Evolutionary conservation across 495 filamentous ascomycete genomes (phyloP).

Genomic region (Penicillium desertorum): DNA sequence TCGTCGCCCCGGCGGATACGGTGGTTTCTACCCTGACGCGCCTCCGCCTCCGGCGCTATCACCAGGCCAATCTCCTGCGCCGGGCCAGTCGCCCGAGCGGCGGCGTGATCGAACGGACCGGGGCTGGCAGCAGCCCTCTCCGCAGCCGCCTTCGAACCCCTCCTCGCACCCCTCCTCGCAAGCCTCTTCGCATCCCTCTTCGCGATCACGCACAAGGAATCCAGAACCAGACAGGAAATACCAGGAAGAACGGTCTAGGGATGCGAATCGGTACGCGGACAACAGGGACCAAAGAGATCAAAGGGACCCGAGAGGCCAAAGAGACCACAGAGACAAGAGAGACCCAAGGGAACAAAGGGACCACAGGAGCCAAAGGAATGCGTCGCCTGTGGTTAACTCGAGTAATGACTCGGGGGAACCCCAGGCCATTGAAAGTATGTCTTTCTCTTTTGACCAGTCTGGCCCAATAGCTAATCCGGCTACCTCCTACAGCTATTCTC

Average conservation of each 20-base stretch:
- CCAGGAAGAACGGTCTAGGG: slow-evolving; percentile 31
- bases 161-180: slow-evolving; percentile 20
- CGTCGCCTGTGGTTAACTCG: slow-evolving; percentile 11
- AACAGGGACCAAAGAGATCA: slow-evolving; percentile 20
- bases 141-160: slow-evolving; percentile 29
- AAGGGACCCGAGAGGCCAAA: not conserved
- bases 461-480: not conserved
- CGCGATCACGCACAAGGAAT: slow-evolving; percentile 42
- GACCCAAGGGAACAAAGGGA: slow-evolving; percentile 14
- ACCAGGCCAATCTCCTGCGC: slow-evolving; percentile 20
- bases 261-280: slow-evolving; percentile 25
- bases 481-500: slow-evolving; percentile 53
- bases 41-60: slow-evolving; percentile 32
- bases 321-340: slow-evolving; percentile 15
- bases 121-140: slow-evolving; percentile 31
- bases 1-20: slow-evolving; percentile 46
- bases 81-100: slow-evolving; percentile 35
- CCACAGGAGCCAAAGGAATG: slow-evolving; percentile 25
- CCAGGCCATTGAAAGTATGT: slow-evolving; percentile 47
- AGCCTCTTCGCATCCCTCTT: slow-evolving; percentile 19
- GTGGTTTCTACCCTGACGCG: slow-evolving; percentile 44
- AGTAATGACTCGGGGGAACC: slow-evolving; percentile 24
- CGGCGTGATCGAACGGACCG: slow-evolving; percentile 38
- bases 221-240: slow-evolving; percentile 30
- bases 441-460: not conserved